Conservation (phyloP, 257 asterid genomes). For the Haberlea rhodopensis region DNA sequence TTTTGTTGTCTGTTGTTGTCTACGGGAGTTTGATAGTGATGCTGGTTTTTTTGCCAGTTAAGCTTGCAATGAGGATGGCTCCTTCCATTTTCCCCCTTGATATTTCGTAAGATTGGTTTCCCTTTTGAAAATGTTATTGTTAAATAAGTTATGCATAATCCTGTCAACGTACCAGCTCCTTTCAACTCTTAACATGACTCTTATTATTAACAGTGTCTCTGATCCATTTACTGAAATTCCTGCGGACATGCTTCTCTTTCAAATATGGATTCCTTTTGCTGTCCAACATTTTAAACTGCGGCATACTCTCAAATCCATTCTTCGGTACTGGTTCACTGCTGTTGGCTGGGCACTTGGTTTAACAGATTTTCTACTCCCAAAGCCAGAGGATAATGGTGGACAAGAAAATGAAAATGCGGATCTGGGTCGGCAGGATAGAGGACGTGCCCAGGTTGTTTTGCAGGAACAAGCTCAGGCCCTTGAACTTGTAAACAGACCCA, state of each 20-base stretch:
- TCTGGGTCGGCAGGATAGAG: constrained; percentile 68
- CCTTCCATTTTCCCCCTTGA: constrained; percentile 95
- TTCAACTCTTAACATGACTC: constrained; percentile 8
- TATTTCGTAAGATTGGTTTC: constrained; percentile 72
- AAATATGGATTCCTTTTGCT: constrained; percentile 98
- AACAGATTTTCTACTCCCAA: constrained; percentile 81
- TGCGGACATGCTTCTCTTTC: constrained; percentile 96
- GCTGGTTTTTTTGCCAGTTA: constrained; percentile 95
- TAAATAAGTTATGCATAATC: not conserved
- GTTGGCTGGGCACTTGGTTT: constrained; percentile 96
- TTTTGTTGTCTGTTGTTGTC: constrained; percentile 85
- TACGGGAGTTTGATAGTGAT: constrained; percentile 96
- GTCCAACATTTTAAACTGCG: constrained; percentile 93
- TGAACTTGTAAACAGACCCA: constrained; percentile 55
- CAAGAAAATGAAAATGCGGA: constrained; percentile 74
- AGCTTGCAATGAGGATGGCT: constrained; percentile 86
- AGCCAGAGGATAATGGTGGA: constrained; percentile 77
- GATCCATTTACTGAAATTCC: constrained; percentile 99
- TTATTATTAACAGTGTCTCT: constrained; percentile 61
- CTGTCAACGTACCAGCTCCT: constrained; percentile 14
- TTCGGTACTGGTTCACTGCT: constrained; percentile 94
- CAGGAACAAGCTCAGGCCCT: constrained; percentile 59
- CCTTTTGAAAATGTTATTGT: not conserved
- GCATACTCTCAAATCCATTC: constrained; percentile 81
- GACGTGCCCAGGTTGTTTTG: constrained; percentile 49